A percentile compares a stretch with the other conserved stretches of the same genome.
These are phyloP conservation scores for Lipomyces kockii DNA, from an alignment of 805 yeast genomes.

Conservation along the genomic window DNA sequence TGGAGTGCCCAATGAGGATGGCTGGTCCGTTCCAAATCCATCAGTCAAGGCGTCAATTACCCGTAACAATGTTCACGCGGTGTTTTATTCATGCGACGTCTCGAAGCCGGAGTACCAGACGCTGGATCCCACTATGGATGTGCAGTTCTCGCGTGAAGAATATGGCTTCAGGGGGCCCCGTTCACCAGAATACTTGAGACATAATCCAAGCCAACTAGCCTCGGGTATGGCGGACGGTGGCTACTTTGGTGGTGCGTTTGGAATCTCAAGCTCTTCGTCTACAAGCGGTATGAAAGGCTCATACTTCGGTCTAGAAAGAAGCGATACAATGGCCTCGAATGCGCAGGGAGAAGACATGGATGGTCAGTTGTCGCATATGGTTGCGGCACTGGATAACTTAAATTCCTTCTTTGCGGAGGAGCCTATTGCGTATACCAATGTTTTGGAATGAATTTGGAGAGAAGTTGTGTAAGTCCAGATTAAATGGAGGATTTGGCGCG, in stretches of 20 bases:
- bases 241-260: slow-evolving; percentile 31
- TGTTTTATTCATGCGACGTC: slow-evolving; percentile 79
- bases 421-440: slow-evolving; percentile 33
- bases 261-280: slow-evolving; percentile 11
- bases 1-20: slow-evolving; percentile 93
- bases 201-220: slow-evolving; percentile 13
- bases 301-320: slow-evolving; percentile 40
- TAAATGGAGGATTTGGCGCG: not conserved
- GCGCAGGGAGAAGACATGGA: slow-evolving; percentile 59
- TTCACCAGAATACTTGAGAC: not conserved
- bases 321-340: slow-evolving; percentile 50
- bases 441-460: slow-evolving; percentile 17
- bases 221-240: slow-evolving; percentile 30
- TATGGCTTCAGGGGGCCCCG: slow-evolving; percentile 41
- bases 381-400: slow-evolving; percentile 88
- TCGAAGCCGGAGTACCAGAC: slow-evolving; percentile 38
- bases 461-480: slow-evolving; percentile 1
- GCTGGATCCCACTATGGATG: slow-evolving; percentile 40
- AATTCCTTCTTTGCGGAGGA: slow-evolving; percentile 86
- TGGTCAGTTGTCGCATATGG: slow-evolving; percentile 82
- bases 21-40: slow-evolving; percentile 98
- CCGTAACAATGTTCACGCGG: slow-evolving; percentile 92
- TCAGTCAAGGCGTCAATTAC: slow-evolving; percentile 86
- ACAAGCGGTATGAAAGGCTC: slow-evolving; percentile 11
- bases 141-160: slow-evolving; percentile 46